A percentile compares a stretch with the other conserved stretches of the same genome.
These are phyloP conservation scores for Tylopilus rubrobrunneus DNA, from an alignment of 768 basidiomycete species.

Conservation along the genomic window DNA sequence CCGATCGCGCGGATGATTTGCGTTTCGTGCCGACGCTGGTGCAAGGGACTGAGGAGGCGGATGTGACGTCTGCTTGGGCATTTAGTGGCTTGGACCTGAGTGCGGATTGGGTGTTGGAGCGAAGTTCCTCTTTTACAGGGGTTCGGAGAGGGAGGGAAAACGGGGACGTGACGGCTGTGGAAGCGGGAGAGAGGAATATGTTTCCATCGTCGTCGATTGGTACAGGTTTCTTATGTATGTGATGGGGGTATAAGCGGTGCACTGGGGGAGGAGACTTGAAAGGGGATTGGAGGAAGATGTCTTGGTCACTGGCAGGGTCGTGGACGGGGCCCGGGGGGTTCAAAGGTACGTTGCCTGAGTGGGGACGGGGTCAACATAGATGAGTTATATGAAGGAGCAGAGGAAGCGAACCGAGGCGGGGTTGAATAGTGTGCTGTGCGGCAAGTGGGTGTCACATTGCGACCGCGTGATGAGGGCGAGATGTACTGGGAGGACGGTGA, in stretches of 20 bases:
- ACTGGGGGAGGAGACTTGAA: conserved; percentile 45
- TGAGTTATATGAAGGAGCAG: conserved; percentile 42
- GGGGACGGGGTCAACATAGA: conserved; percentile 68
- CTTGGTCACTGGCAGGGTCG: conserved; percentile 29
- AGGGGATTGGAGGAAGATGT: conserved; percentile 53
- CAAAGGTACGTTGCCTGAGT: conserved; percentile 43
- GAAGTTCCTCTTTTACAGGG: conserved; percentile 52
- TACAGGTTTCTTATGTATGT: conserved; percentile 32
- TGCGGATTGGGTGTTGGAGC: conserved; percentile 37
- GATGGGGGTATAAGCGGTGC: conserved; percentile 40
- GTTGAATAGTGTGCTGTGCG: conserved; percentile 31
- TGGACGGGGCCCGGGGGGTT: conserved; percentile 25
- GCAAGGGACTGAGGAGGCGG: too few relatives aligned
- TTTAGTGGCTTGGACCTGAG: conserved; percentile 26
- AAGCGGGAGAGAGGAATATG: conserved; percentile 45
- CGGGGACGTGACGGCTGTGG: conserved; percentile 37
- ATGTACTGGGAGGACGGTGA: conserved; percentile 31
- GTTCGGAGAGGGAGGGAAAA: conserved; percentile 52
- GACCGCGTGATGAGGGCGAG: conserved; percentile 32
- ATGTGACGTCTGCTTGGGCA: too few relatives aligned
- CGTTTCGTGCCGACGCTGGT: too few relatives aligned
- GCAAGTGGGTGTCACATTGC: conserved; percentile 31
- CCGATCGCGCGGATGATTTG: conserved; percentile 42
- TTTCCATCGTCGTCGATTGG: conserved; percentile 49
- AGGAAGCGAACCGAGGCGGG: conserved; percentile 28